Evolutionary conservation across 1,284 basidiomycete genomes (phyloP), one percentile per base, ranked within the genome.

Genomic region (Ceratobasidium sp.): DNA sequence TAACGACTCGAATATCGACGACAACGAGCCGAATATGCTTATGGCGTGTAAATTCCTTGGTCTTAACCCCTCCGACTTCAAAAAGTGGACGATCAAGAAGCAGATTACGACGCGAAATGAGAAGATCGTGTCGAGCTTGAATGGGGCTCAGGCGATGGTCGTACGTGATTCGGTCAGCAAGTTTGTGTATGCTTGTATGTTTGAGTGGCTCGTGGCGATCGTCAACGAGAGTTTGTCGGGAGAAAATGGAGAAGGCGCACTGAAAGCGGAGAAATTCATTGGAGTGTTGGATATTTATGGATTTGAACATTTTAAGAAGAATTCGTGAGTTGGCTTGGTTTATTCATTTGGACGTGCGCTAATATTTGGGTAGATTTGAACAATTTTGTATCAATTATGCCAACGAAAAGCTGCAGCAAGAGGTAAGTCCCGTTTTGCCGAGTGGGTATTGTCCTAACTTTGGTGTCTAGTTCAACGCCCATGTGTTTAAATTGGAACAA

Each of bases 381-480:
- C 98, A 99, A 85, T 99, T 99, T 85, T 98, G 97, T 83, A 99
- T 99, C 86, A 99, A 99, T 82, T 99, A 99, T 83, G 98, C 98
- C 57, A 99, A 99, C 81, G 98, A 99, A 84, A 99, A 99, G 82
- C 83, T 98, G 44, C 96, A 98, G 79, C 96, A 98, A 82, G 95
- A 97, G 89, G 94, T 94, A 78, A 47, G 82, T 15, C 44, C 41
- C 36, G n/a, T 36, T 57, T 9, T 53, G 24, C 51, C 24, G 44
- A 11, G 53, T 11, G 11, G 36, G 36, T 22, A 0, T 31, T 3
- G 9, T 1, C 62, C 79, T 81, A 56, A 80, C 41, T 45, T 77
- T 65, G 44, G 33, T 74, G 36, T 7, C 22, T 77, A 96, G 93
- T 98, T 98, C 85, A 98, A 98, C 79, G 97, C 96, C 1, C 98